Evolutionary conservation across 306 rosid genomes (phyloP), one percentile per base, ranked within the genome.

Genomic region (Vigna reflexopilosa): DNA sequence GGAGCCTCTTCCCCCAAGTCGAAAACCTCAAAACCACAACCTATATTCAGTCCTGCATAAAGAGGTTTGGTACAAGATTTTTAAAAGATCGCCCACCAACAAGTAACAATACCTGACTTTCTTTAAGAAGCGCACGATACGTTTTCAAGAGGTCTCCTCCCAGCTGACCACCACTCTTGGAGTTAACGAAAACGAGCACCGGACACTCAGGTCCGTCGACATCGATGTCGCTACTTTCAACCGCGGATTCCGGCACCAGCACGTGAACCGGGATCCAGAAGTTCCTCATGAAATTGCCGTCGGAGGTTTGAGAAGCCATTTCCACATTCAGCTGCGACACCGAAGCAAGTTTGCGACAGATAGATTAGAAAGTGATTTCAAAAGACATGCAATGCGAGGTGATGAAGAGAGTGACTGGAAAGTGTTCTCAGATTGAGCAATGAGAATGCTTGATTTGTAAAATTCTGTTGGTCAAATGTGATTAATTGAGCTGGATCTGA

Each of bases 141-240:
- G 98, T 87, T 56, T 67, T 54, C 71, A 95, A 82, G 47, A 95
- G 98, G 52, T 84, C 80, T 38, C 94, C 98, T 58, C 98, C 98
- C 13, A 95, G 89, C 87, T 89, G 98, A 30, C 98, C 98, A 67
- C 98, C 98, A 83, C 98, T 95, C 84, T 61, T 93, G 72, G 98
- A 89, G 81, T 95, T 95, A 62, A 93, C 84, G 72, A 95, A 95
- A 61, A 95, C 94, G 50, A 95, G 83, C 74, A 93, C 96, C 2
- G 98, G 98, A 81, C 88, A 93, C 11, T 12, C 19, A 0, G 97
- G 98, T 54, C 72, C 87, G 73, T 82, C 73, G 32, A 59, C 17
- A 47, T 59, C 44, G 5, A n/a, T 44, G 70, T 38, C 28, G 40
- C 48, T 30, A 48, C 20, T 40, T 22, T 81, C 88, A 72, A 64